Evolutionary conservation across 495 filamentous ascomycete genomes (phyloP), one percentile per base, ranked within the genome.

Genomic region (Opeltia flavorubescens): DNA sequence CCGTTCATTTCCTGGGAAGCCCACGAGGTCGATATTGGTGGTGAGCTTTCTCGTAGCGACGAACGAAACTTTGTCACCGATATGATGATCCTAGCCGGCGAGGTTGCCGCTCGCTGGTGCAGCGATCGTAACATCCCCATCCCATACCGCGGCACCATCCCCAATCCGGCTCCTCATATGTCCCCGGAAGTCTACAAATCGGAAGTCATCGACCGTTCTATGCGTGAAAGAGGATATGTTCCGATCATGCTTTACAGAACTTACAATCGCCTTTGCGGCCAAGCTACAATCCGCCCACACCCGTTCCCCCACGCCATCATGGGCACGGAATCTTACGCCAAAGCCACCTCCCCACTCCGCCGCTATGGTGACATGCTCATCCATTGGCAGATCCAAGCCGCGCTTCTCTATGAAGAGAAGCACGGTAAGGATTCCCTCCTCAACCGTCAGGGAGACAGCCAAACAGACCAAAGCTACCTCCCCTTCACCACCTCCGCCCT

Each of bases 321-420:
- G 17, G 87, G 84, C 11, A 51, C 83, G 4, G 64, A 78, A 38
- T 66, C 76, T 30, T 94, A 95, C 58, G 66, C 78, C 50, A 91
- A 86, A 55, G 76, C 77, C 31, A 96, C 91, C 2, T 87, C 81
- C 51, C 91, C 91, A 2, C 69, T 98, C 6, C 84, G 91, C 15
- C 74, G 91, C 25, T 95, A 80, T 62, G 63, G 65, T 13, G 91
- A 98, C 60, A 62, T 96, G 50, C 65, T 95, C n/a, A 69, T 75
- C 0, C 88, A 95, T 60, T 95, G 86, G 73, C 89, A 96, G 55
- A 87, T 98, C 51, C 81, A 93, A 61, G 79, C 86, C 0, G 82
- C 81, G 0, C 59, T 96, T 31, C 71, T 78, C 6, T 75, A 83
- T 57, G 87, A 91, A 64, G 63, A 70, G 17, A 62, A 66, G 27